phyloP scores from a whole-genome alignment of 2,329 filamentous ascomycete genomes.

The Penicillium psychrosexuale region DNA sequence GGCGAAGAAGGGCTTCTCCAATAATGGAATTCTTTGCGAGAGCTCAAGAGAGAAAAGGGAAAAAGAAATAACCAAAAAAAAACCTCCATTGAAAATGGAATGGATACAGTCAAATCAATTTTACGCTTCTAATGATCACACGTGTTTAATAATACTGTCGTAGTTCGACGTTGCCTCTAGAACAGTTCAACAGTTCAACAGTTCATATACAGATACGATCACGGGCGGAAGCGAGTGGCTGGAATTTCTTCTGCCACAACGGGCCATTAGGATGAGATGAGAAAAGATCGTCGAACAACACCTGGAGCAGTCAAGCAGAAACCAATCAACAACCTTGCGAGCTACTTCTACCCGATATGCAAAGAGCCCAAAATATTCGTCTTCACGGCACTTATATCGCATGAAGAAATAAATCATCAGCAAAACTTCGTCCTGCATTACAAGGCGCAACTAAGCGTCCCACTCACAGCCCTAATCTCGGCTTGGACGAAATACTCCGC shows the following conservation, averaged over 20 bases:
- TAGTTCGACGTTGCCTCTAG: background rate
- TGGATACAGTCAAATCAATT: background rate
- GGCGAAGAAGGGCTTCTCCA: background rate
- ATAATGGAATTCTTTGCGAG: background rate
- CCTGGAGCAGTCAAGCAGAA: background rate
- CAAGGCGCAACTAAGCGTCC: background rate
- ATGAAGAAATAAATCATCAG: background rate
- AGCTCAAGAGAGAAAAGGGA: background rate
- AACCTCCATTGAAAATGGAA: background rate
- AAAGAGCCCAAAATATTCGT: background rate
- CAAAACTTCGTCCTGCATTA: background rate
- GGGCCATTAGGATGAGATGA: background rate
- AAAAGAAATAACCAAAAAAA: background rate
- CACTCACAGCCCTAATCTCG: background rate
- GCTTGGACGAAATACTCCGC: background rate
- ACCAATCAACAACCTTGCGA: background rate
- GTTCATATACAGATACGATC: background rate
- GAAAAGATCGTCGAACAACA: background rate
- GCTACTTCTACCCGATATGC: background rate
- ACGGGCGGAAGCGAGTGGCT: background rate
- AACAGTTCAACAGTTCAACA: background rate
- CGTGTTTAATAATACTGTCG: background rate
- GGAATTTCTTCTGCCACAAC: background rate
- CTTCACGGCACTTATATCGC: background rate
- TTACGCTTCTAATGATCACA: conserved; percentile 2